phyloP scores from a whole-genome alignment of 805 yeast species.

The Kodamaea sagamina region DNA sequence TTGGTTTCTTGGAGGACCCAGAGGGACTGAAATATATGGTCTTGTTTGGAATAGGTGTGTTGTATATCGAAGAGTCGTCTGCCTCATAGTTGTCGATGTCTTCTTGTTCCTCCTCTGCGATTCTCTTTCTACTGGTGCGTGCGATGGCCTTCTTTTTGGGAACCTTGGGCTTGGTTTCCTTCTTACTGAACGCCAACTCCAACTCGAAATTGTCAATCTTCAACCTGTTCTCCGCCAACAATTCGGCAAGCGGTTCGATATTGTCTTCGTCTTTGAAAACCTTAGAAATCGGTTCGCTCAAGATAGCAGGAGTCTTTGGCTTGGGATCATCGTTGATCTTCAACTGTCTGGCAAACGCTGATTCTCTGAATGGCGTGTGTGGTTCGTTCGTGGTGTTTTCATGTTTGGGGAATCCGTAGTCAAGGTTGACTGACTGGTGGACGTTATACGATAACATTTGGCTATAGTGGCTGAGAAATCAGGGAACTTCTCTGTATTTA shows the following conservation, averaged over 20 bases:
- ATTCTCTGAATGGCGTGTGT: constrained; percentile 15
- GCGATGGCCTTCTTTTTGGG: too few species aligned
- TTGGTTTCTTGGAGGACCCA: constrained; percentile 20
- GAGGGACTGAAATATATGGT: constrained; percentile 32
- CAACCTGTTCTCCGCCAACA: constrained; percentile 21
- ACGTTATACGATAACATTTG: constrained; percentile 13
- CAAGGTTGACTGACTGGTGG: constrained; percentile 17
- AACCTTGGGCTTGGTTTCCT: constrained; percentile 5
- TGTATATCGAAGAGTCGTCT: constrained; percentile 18
- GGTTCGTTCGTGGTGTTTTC: constrained; percentile 11
- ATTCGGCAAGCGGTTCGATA: constrained; percentile 26
- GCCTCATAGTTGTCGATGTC: constrained; percentile 10
- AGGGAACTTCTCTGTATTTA: background rate
- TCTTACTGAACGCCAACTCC: constrained; percentile 19
- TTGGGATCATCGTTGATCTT: constrained; percentile 18
- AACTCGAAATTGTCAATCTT: constrained; percentile 18
- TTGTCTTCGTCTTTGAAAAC: constrained; percentile 12
- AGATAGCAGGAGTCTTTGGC: constrained; percentile 13
- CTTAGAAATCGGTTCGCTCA: constrained; percentile 18
- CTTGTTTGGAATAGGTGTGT: constrained; percentile 31
- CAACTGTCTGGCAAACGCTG: constrained; percentile 20
- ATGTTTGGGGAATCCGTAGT: constrained; percentile 14
- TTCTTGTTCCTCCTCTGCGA: constrained; percentile 6
- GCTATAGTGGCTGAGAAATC: background rate
- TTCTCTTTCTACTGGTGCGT: constrained; percentile 4